Percentiles rank a stretch among this genome's conserved stretches.
phyloP scores from a whole-genome alignment of 805 yeast genomes.

The Wickerhamomyces sydowiorum region DNA sequence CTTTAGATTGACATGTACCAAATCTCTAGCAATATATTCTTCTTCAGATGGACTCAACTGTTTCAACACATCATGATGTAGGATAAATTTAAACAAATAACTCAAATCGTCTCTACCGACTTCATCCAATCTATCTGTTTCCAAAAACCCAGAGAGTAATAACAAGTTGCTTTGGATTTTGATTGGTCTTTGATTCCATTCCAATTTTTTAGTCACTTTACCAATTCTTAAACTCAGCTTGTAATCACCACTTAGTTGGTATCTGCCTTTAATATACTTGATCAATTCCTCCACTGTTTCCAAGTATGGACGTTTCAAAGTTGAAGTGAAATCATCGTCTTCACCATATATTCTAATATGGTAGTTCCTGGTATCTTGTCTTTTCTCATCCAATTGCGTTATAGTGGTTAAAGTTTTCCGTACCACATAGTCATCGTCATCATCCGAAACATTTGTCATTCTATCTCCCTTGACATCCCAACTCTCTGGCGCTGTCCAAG shows the following conservation, averaged over 20 bases:
- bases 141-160: conserved; percentile 71
- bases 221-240: conserved; percentile 75
- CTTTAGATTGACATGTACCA: conserved; percentile 66
- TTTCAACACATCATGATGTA: conserved; percentile 57
- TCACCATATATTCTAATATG: conserved; percentile 72
- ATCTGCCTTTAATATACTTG: conserved; percentile 67
- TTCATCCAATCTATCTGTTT: conserved; percentile 68
- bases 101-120: conserved; percentile 83
- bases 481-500: conserved; percentile 55
- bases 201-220: conserved; percentile 65
- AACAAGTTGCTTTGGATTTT: conserved; percentile 70
- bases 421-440: conserved; percentile 30
- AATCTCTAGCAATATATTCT: conserved; percentile 55
- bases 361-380: conserved; percentile 28
- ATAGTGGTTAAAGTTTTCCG: conserved; percentile 31
- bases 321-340: conserved; percentile 77
- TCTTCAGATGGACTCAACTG: conserved; percentile 66
- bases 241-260: conserved; percentile 65
- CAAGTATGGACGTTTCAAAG: conserved; percentile 72
- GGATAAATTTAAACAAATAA: conserved; percentile 73
- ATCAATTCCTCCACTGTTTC: conserved; percentile 74
- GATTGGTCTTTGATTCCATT: conserved; percentile 69
- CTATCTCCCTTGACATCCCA: conserved; percentile 48
- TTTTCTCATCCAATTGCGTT: conserved; percentile 23
- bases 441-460: conserved; percentile 18